These are phyloP conservation scores for Calonectria naviculata DNA, from an alignment of 2,329 filamentous ascomycete genomes.

Conservation along the genomic window DNA sequence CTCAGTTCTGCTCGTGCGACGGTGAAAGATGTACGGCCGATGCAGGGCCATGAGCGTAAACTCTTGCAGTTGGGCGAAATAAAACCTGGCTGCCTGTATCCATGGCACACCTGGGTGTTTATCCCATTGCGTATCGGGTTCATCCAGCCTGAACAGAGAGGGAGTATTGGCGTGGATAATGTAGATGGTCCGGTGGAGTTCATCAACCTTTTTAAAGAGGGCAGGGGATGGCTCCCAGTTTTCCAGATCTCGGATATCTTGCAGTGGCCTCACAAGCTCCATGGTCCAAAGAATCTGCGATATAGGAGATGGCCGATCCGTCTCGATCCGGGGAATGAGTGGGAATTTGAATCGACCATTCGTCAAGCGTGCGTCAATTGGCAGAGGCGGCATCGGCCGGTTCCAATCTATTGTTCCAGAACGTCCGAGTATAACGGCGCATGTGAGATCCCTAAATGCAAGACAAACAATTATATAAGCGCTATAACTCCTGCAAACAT, in stretches of 20 bases:
- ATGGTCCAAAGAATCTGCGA: slow-evolving; percentile 64
- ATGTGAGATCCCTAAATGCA: slow-evolving; percentile 63
- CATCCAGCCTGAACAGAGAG: slow-evolving; percentile 62
- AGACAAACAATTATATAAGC: slow-evolving; percentile 13
- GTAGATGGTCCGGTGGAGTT: slow-evolving; percentile 62
- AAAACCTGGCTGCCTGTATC: slow-evolving; percentile 59
- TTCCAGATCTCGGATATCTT: slow-evolving; percentile 66
- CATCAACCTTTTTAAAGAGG: slow-evolving; percentile 64
- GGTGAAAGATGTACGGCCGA: slow-evolving; percentile 71
- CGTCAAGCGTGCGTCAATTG: slow-evolving; percentile 64
- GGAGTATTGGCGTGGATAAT: slow-evolving; percentile 62
- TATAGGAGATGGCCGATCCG: slow-evolving; percentile 67
- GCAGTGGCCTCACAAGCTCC: slow-evolving; percentile 59
- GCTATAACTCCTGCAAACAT: not conserved
- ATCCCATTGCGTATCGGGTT: slow-evolving; percentile 69
- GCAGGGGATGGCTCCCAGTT: slow-evolving; percentile 65
- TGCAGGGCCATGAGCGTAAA: slow-evolving; percentile 71
- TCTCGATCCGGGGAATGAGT: slow-evolving; percentile 57
- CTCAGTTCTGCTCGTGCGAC: slow-evolving; percentile 62
- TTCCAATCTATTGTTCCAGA: slow-evolving; percentile 66
- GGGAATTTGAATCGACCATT: slow-evolving; percentile 59
- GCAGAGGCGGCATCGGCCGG: slow-evolving; percentile 58
- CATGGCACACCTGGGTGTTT: slow-evolving; percentile 62
- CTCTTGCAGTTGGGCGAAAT: slow-evolving; percentile 59
- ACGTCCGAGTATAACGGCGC: slow-evolving; percentile 63